These are phyloP conservation scores for Lanmaoa pseudosensibilis DNA, from an alignment of 768 basidiomycete genomes.

Conservation along the genomic window DNA sequence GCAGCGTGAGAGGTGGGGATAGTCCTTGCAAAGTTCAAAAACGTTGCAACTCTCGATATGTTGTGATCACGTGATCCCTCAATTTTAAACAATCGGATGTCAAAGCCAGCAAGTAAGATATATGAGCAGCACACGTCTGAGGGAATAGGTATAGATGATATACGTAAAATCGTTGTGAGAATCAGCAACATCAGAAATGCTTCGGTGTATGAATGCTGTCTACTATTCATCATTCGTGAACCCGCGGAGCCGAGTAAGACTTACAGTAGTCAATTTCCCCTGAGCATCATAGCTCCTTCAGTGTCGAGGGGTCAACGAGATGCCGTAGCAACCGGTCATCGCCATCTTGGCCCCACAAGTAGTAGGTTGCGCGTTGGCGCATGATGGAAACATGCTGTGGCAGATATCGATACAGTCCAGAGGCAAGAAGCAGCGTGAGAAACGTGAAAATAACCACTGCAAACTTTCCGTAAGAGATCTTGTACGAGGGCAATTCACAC, in stretches of 20 bases:
- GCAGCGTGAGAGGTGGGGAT: constrained; percentile 3
- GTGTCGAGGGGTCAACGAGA: constrained; percentile 27
- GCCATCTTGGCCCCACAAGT: constrained; percentile 57
- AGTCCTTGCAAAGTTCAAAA: background rate
- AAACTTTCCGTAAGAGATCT: constrained; percentile 7
- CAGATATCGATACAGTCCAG: constrained; percentile 56
- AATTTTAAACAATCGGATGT: background rate
- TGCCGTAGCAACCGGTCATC: constrained; percentile 35
- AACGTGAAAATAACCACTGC: constrained; percentile 45
- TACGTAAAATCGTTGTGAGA: constrained; percentile 9
- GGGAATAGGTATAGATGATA: constrained; percentile 15
- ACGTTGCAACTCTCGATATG: background rate
- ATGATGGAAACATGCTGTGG: constrained; percentile 59
- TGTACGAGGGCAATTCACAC: background rate
- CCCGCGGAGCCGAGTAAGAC: constrained; percentile 4
- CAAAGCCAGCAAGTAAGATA: background rate
- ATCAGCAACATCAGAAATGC: constrained; percentile 1
- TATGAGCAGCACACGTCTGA: constrained; percentile 17
- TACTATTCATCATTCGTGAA: constrained; percentile 6
- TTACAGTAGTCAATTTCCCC: constrained; percentile 5
- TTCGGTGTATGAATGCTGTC: constrained; percentile 8
- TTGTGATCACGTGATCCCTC: constrained; percentile 3
- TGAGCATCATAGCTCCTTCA: constrained; percentile 30
- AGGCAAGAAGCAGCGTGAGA: constrained; percentile 46
- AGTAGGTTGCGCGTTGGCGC: constrained; percentile 57